Evolutionary conservation across 2,329 filamentous ascomycete species (phyloP), one percentile per base, ranked within the genome.

Genomic region (Chaetomiaceae sp.): DNA sequence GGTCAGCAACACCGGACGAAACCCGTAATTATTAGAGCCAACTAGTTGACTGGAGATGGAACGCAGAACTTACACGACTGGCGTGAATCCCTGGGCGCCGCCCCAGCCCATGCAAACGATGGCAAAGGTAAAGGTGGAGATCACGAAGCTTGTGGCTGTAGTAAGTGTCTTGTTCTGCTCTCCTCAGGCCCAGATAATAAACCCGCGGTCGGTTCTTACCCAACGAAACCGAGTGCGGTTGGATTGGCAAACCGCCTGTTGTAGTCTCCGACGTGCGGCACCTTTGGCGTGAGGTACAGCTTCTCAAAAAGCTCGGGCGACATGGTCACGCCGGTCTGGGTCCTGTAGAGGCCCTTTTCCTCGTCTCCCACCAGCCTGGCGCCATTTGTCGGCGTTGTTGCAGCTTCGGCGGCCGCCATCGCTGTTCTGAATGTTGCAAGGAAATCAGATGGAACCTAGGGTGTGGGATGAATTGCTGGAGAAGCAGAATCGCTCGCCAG

Each of bases 241-340:
- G 68, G 69, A 37, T 71, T 71, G 25, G 68, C 69, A 51, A 70
- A 71, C n/a, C 67, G 64, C 42, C 48, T 61, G 58, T 69, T 69
- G 50, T 66, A 66, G 50, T 70, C 67, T 23, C 67, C 67, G 10
- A 64, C 62, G 18, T 65, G 64, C 2, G 68, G 68, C 10, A 69
- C 67, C 48, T 71, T 71, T 2, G 69, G 68, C 5, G 67, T 67
- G 18, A 71, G 67, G 48, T 71, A 71, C n/a, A 71, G 67, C 65
- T 69, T 70, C 56, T 70, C 68, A 34, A 71, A 71, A 5, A 71
- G 65, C 61, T 71, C 68, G 11, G 67, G 67, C 1, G 68, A 67
- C 66, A 71, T 70, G 10, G 68, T 70, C 23, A 71, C 67, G 7
- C 61, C 61, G 2, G 69, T 70, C 1, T 64, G 62, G 0, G 67